Conservation (phyloP, 2,329 filamentous ascomycete genomes). For the Ophiostoma quercus region DNA sequence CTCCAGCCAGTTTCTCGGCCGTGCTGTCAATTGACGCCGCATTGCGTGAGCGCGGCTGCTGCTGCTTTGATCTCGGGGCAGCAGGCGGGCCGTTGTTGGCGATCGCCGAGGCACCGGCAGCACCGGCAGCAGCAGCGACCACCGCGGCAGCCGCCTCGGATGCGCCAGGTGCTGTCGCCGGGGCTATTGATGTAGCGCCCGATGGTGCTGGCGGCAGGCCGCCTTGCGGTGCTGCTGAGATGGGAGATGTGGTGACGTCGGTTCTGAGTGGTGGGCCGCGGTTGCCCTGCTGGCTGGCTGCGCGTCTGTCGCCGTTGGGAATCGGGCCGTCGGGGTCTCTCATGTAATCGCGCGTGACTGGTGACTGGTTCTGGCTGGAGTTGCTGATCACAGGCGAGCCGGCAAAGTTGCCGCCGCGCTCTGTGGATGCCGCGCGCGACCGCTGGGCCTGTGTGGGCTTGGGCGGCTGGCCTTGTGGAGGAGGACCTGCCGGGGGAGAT, state of each 20-base stretch:
- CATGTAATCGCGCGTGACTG: constrained; percentile 39
- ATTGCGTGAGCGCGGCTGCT: constrained; percentile 39
- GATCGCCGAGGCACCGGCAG: background rate
- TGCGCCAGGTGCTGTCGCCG: constrained; percentile 15
- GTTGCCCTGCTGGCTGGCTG: constrained; percentile 31
- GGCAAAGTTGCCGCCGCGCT: constrained; percentile 37
- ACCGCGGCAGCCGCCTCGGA: constrained; percentile 15
- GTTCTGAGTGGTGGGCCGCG: constrained; percentile 36
- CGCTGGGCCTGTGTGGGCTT: constrained; percentile 44
- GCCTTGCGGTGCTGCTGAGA: constrained; percentile 24
- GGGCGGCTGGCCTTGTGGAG: constrained; percentile 51
- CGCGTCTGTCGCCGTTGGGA: constrained; percentile 53
- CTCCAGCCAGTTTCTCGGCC: constrained; percentile 43
- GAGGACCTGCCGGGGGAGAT: constrained; percentile 45
- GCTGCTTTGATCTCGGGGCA: constrained; percentile 40
- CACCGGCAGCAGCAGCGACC: constrained; percentile 36
- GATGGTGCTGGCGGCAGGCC: constrained; percentile 16
- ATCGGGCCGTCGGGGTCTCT: constrained; percentile 47
- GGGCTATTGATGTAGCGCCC: constrained; percentile 1
- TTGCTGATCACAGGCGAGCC: constrained; percentile 36
- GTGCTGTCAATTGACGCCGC: constrained; percentile 66
- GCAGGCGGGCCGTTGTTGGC: constrained; percentile 8
- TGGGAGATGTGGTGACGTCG: constrained; percentile 26
- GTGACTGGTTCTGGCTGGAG: constrained; percentile 39
- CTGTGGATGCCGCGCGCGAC: constrained; percentile 47